Percentiles rank a stretch among this genome's conserved stretches.
phyloP scores from a whole-genome alignment of 257 asterid genomes.

The Primulina tabacum region DNA sequence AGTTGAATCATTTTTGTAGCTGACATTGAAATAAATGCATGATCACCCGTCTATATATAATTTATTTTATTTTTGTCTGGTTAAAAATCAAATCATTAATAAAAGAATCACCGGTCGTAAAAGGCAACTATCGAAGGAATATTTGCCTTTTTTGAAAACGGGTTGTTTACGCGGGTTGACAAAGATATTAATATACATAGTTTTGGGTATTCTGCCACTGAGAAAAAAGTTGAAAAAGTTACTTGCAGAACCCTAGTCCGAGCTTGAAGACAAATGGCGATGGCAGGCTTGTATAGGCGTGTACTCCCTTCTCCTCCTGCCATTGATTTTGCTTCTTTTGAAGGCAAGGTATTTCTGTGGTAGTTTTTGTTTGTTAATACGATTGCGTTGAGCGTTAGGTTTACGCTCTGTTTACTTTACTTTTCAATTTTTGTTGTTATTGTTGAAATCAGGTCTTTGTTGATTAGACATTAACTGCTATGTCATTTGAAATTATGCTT shows the following conservation, averaged over 20 bases:
- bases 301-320: conserved; percentile 92
- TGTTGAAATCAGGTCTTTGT: not conserved
- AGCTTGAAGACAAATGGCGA: conserved; percentile 46
- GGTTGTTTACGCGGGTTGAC: conserved; percentile 25
- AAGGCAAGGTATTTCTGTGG: conserved; percentile 64
- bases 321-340: conserved; percentile 75
- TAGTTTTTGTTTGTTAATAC: not conserved
- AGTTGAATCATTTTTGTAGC: no score
- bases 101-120: no score
- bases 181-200: no score
- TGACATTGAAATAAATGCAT: no score
- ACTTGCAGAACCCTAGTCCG: conserved; percentile 21
- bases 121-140: no score
- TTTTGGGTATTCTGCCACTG: no score
- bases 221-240: not conserved
- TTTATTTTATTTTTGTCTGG: no score
- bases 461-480: conserved; percentile 7
- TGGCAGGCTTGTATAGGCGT: conserved; percentile 81
- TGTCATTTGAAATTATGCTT: no score
- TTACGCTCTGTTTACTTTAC: not conserved
- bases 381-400: not conserved
- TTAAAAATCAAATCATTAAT: no score
- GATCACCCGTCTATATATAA: no score
- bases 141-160: conserved; percentile 8
- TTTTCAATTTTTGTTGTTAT: not conserved